A percentile compares a stretch with the other conserved stretches of the same genome.
Evolutionary conservation across 768 basidiomycete genomes (phyloP).

Genomic region (Pleurotus citrinopileatus): DNA sequence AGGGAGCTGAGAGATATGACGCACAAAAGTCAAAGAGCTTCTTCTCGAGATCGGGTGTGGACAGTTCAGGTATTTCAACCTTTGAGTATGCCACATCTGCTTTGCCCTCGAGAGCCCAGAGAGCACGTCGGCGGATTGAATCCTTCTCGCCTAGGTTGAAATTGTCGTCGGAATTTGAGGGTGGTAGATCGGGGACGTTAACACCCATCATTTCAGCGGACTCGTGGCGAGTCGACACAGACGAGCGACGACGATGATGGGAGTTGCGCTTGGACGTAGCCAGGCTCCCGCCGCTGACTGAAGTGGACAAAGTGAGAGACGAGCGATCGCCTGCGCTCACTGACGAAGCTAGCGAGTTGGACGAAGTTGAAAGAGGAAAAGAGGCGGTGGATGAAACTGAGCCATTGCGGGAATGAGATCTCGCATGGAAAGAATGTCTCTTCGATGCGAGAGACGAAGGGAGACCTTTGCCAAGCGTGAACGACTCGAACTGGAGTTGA

Average conservation of each 20-base stretch:
- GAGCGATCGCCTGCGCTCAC: constrained; percentile 34
- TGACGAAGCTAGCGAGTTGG: constrained; percentile 32
- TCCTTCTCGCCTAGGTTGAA: constrained; percentile 70
- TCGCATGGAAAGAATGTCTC: constrained; percentile 48
- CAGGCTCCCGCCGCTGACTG: constrained; percentile 19
- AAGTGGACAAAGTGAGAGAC: constrained; percentile 25
- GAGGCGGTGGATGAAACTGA: constrained; percentile 50
- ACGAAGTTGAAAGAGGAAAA: constrained; percentile 37
- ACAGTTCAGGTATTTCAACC: constrained; percentile 82
- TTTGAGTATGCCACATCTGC: constrained; percentile 65
- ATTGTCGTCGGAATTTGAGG: constrained; percentile 61
- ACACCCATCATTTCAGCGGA: constrained; percentile 92
- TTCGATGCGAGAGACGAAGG: constrained; percentile 27
- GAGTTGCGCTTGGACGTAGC: constrained; percentile 59
- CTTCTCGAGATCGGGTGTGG: constrained; percentile 54
- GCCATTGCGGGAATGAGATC: constrained; percentile 70
- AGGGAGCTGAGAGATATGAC: constrained; percentile 27
- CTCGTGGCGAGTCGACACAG: constrained; percentile 86
- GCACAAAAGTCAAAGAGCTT: constrained; percentile 65
- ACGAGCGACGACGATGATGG: constrained; percentile 82
- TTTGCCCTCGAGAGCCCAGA: constrained; percentile 87
- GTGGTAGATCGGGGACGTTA: constrained; percentile 61
- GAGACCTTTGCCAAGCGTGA: constrained; percentile 60
- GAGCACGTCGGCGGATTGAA: constrained; percentile 77
- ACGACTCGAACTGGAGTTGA: constrained; percentile 59